A percentile compares a stretch with the other conserved stretches of the same genome.
Evolutionary conservation across 2,329 filamentous ascomycete genomes (phyloP).

Genomic region (Aureobasidium zeae): DNA sequence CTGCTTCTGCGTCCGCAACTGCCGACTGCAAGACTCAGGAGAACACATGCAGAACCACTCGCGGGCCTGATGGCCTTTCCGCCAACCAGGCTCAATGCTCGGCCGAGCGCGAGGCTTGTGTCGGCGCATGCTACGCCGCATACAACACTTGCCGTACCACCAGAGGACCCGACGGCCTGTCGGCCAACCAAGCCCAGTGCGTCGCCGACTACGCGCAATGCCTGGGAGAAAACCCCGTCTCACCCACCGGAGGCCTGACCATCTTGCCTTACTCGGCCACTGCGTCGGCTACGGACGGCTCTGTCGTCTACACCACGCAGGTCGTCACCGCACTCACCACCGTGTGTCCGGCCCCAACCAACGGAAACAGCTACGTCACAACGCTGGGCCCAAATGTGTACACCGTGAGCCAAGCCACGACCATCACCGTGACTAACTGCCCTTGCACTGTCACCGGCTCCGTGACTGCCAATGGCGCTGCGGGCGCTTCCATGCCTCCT

Average conservation of each 20-base stretch:
- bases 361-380: slow-evolving; percentile 33
- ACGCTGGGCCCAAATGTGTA: slow-evolving; percentile 58
- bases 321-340: slow-evolving; percentile 54
- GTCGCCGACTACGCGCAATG: slow-evolving; percentile 11
- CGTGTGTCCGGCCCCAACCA: slow-evolving; percentile 61
- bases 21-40: background rate
- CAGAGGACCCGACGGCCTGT: no score
- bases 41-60: background rate
- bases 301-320: slow-evolving; percentile 6
- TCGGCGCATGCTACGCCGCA: background rate
- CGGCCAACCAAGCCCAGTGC: slow-evolving; percentile 14
- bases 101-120: background rate
- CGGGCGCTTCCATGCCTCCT: slow-evolving; percentile 19
- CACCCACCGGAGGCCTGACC: background rate
- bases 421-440: slow-evolving; percentile 20
- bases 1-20: background rate
- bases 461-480: background rate
- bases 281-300: background rate
- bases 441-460: slow-evolving; percentile 20
- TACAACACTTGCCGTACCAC: slow-evolving; percentile 12
- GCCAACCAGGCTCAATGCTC: slow-evolving; percentile 9
- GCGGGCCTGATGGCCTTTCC: background rate
- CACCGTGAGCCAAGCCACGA: slow-evolving; percentile 47
- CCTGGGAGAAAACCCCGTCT: slow-evolving; percentile 15
- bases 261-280: background rate